phyloP scores from a whole-genome alignment of 2,329 filamentous ascomycete genomes.

The Exophiala calicioides region DNA sequence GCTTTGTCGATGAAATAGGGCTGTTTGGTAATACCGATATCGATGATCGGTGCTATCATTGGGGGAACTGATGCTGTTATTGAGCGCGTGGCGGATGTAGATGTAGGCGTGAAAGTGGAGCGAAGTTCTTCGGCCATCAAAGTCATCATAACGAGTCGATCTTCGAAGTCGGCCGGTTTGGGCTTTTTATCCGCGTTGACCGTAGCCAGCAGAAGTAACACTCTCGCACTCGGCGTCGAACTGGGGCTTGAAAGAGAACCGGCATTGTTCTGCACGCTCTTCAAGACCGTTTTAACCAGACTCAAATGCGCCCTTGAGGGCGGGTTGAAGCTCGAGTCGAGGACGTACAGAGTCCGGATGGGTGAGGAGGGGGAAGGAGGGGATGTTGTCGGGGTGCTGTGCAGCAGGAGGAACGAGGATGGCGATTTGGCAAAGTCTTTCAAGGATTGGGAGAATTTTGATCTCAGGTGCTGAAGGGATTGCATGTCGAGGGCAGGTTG shows the following conservation, averaged over 20 bases:
- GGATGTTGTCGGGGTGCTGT: conserved; percentile 14
- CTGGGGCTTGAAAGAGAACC: background rate
- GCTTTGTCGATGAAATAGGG: conserved; percentile 54
- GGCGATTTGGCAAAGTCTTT: conserved; percentile 23
- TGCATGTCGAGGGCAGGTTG: conserved; percentile 12
- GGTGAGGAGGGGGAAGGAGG: conserved; percentile 9
- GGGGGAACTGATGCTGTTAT: background rate
- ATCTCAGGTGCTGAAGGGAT: conserved; percentile 16
- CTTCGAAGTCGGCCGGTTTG: conserved; percentile 51
- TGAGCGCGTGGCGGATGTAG: background rate
- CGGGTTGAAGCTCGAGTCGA: conserved; percentile 68
- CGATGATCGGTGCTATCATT: conserved; percentile 36
- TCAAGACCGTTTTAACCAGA: conserved; percentile 57
- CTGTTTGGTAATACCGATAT: conserved; percentile 51
- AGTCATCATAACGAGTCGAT: conserved; percentile 52
- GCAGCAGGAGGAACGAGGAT: conserved; percentile 20
- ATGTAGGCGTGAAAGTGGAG: background rate
- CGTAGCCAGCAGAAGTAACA: conserved; percentile 63
- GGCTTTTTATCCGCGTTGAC: conserved; percentile 66
- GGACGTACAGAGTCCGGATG: conserved; percentile 53
- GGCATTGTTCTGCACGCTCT: conserved; percentile 27
- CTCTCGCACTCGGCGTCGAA: conserved; percentile 41
- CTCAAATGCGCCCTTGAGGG: conserved; percentile 61
- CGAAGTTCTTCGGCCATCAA: conserved; percentile 48
- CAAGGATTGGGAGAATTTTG: conserved; percentile 19